Conservation (phyloP, 1,284 basidiomycete species). For the Blastosporella zonata region DNA sequence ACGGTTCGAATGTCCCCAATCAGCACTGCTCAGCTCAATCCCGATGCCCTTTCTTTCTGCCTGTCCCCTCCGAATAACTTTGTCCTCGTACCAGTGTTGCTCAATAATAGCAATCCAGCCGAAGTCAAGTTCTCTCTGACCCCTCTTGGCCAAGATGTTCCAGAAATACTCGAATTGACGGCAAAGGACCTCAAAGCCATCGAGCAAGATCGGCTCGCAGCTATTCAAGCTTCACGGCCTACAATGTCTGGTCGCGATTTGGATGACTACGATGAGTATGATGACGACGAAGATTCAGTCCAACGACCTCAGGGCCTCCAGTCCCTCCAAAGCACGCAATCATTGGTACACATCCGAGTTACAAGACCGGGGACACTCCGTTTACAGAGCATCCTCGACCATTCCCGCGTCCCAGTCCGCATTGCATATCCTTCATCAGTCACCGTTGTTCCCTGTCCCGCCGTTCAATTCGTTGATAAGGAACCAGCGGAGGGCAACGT, state of each 20-base stretch:
- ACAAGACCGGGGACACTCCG: constrained; percentile 69
- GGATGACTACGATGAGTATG: constrained; percentile 63
- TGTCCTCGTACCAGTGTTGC: constrained; percentile 74
- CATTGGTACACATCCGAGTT: constrained; percentile 69
- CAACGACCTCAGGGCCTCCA: constrained; percentile 30
- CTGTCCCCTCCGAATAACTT: constrained; percentile 53
- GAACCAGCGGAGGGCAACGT: constrained; percentile 42
- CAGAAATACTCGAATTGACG: constrained; percentile 55
- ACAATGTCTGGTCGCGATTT: constrained; percentile 38
- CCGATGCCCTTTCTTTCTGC: constrained; percentile 67
- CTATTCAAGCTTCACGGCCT: constrained; percentile 45
- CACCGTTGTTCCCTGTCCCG: constrained; percentile 81
- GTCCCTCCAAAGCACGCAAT: constrained; percentile 66
- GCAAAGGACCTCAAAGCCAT: constrained; percentile 67
- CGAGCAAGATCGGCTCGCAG: constrained; percentile 54
- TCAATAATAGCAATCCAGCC: constrained; percentile 88
- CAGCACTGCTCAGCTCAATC: constrained; percentile 82
- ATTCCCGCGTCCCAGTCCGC: constrained; percentile 62
- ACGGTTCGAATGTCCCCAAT: constrained; percentile 89
- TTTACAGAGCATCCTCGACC: constrained; percentile 72
- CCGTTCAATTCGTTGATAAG: constrained; percentile 61
- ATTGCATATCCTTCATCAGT: constrained; percentile 66
- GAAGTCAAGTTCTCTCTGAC: constrained; percentile 75
- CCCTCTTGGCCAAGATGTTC: constrained; percentile 56
- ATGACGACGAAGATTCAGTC: constrained; percentile 41